These are phyloP conservation scores for Colletotrichum siamense DNA, from an alignment of 2,329 filamentous ascomycete genomes.

Conservation along the genomic window DNA sequence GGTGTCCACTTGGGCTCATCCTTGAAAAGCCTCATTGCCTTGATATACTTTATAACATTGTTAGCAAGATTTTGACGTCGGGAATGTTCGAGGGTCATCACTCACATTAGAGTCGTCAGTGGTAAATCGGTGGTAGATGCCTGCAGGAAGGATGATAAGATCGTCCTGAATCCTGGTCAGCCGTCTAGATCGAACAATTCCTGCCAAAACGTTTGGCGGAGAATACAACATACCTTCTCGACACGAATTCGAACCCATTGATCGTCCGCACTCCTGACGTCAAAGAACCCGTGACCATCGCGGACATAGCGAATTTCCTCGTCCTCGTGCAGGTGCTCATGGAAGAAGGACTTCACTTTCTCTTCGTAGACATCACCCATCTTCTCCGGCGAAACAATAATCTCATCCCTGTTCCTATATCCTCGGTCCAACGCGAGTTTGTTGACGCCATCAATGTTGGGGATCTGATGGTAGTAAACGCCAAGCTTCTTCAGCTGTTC, in stretches of 20 bases:
- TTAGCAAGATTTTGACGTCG: neutral
- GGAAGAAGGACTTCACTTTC: conserved; percentile 93
- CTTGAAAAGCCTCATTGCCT: conserved; percentile 96
- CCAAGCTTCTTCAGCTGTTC: conserved; percentile 76
- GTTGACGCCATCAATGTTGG: conserved; percentile 72
- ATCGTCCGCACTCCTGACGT: conserved; percentile 83
- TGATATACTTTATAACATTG: conserved; percentile 73
- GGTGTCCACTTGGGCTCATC: conserved; percentile 99
- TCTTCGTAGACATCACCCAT: conserved; percentile 90
- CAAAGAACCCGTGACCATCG: conserved; percentile 89
- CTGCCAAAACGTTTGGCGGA: neutral
- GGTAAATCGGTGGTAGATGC: conserved; percentile 97
- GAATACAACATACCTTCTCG: conserved; percentile 64
- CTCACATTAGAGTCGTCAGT: conserved; percentile 90
- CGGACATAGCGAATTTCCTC: conserved; percentile 97
- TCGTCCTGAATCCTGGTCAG: conserved; percentile 58
- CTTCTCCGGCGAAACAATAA: conserved; percentile 83
- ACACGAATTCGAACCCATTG: conserved; percentile 88
- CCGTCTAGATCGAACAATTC: neutral
- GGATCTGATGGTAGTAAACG: conserved; percentile 77
- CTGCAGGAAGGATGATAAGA: conserved; percentile 89
- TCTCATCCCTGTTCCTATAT: conserved; percentile 95
- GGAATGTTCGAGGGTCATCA: conserved; percentile 27
- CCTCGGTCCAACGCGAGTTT: conserved; percentile 74
- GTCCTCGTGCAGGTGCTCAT: conserved; percentile 96